A percentile compares a stretch with the other conserved stretches of the same genome.
Conservation (phyloP, 2,329 filamentous ascomycete species). For the Ophiostoma pallidulum region DNA sequence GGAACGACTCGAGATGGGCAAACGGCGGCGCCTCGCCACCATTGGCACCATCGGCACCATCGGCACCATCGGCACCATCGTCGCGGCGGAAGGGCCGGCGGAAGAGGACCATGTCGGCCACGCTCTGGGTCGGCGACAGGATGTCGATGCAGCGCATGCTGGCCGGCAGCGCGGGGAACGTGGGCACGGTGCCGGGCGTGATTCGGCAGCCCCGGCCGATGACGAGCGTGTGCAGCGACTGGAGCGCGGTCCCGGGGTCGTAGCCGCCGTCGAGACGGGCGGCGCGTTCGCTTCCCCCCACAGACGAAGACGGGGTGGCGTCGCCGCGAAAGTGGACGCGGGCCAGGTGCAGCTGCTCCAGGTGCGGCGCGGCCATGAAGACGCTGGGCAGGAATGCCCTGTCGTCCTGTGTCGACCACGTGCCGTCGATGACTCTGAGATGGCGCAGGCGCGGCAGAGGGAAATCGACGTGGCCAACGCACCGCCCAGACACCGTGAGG, state of each 20-base stretch:
- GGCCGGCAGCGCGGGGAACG: conserved; percentile 6
- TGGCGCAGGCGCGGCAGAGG: background rate
- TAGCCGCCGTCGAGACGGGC: background rate
- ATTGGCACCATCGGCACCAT: no score
- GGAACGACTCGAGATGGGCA: conserved; percentile 11
- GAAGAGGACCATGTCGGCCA: background rate
- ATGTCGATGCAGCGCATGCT: conserved; percentile 14
- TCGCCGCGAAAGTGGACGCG: background rate
- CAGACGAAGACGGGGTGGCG: no score
- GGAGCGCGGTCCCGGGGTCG: background rate
- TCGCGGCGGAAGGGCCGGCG: no score
- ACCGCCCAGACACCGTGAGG: background rate
- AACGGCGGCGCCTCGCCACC: background rate
- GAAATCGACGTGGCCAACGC: background rate
- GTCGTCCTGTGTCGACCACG: background rate
- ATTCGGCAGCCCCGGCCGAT: background rate
- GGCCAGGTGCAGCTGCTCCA: conserved; percentile 14
- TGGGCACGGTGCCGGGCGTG: background rate
- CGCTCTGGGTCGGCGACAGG: background rate
- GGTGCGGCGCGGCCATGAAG: background rate
- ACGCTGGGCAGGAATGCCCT: background rate
- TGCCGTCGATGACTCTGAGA: background rate
- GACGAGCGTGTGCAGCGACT: conserved; percentile 10
- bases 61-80: no score
- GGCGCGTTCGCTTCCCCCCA: background rate